Conservation (phyloP, 2,329 filamentous ascomycete genomes). For the Coniochaeta sp. region DNA sequence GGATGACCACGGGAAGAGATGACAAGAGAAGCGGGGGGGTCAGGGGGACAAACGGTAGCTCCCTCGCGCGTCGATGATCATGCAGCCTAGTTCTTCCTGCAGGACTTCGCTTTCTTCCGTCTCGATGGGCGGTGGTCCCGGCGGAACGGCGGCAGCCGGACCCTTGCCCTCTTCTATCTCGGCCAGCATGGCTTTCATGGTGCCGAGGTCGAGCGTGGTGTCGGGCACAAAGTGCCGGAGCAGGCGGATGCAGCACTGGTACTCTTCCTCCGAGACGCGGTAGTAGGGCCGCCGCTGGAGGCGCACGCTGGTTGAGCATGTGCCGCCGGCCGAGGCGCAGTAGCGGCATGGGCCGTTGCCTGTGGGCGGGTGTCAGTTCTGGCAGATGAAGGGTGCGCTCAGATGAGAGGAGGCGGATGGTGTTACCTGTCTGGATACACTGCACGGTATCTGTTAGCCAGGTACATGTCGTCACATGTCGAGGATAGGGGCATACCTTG, state of each 20-base stretch:
- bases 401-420: not conserved
- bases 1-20: not conserved
- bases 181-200: slow-evolving; percentile 7
- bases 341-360: slow-evolving; percentile 5
- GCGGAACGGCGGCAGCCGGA: not conserved
- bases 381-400: not conserved
- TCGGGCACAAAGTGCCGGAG: slow-evolving; percentile 6
- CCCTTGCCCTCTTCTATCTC: slow-evolving; percentile 5
- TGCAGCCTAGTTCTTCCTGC: slow-evolving; percentile 6
- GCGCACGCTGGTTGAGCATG: slow-evolving; percentile 7
- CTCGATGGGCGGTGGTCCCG: not conserved
- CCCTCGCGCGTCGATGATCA: slow-evolving; percentile 4
- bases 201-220: slow-evolving; percentile 4
- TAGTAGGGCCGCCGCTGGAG: slow-evolving; percentile 6
- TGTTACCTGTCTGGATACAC: not conserved
- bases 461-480: not conserved
- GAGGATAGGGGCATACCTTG: slow-evolving; percentile 1
- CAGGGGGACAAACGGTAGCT: slow-evolving; percentile 3
- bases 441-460: not conserved
- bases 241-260: slow-evolving; percentile 7
- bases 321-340: slow-evolving; percentile 4
- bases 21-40: not conserved
- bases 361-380: not conserved
- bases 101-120: slow-evolving; percentile 7
- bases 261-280: slow-evolving; percentile 7